A percentile compares a stretch with the other conserved stretches of the same genome.
Conservation (phyloP, 768 basidiomycete genomes). For the Mycena chlorophos region DNA sequence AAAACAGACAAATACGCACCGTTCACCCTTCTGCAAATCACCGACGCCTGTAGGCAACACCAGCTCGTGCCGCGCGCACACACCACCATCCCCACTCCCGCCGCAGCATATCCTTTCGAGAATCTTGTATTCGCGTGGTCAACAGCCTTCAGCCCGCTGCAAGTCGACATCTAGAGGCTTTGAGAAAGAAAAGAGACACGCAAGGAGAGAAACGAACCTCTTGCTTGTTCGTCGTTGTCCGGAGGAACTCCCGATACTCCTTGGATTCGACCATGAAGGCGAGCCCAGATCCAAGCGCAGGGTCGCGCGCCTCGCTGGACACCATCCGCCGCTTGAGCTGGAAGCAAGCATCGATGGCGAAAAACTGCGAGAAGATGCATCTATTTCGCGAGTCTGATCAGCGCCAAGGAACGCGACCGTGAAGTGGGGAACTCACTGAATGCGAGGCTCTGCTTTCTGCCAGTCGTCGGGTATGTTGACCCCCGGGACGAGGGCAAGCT, state of each 20-base stretch:
- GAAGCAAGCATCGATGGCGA: constrained; percentile 6
- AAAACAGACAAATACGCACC: not conserved
- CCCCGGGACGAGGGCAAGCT: not conserved
- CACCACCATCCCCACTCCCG: not conserved
- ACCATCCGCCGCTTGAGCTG: constrained; percentile 2
- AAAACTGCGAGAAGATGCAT: not conserved
- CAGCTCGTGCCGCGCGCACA: not conserved
- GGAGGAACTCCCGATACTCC: constrained; percentile 12
- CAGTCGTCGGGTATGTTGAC: not conserved
- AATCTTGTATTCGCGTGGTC: no score
- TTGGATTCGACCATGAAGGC: constrained; percentile 8
- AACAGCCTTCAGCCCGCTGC: no score
- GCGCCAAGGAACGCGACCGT: not conserved
- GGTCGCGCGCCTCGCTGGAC: constrained; percentile 8
- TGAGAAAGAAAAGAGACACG: not conserved
- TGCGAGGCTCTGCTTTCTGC: not conserved
- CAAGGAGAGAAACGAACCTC: not conserved
- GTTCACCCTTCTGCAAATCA: not conserved
- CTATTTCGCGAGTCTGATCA: not conserved
- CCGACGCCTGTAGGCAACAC: no score
- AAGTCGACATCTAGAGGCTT: not conserved
- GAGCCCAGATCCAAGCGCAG: constrained; percentile 7
- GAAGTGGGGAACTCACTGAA: not conserved
- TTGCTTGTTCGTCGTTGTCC: constrained; percentile 10
- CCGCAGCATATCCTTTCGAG: not conserved